Base-by-base conservation (phyloP, 2,329 filamentous ascomycete genomes). In the Tolypocladium cylindrosporum region DNA sequence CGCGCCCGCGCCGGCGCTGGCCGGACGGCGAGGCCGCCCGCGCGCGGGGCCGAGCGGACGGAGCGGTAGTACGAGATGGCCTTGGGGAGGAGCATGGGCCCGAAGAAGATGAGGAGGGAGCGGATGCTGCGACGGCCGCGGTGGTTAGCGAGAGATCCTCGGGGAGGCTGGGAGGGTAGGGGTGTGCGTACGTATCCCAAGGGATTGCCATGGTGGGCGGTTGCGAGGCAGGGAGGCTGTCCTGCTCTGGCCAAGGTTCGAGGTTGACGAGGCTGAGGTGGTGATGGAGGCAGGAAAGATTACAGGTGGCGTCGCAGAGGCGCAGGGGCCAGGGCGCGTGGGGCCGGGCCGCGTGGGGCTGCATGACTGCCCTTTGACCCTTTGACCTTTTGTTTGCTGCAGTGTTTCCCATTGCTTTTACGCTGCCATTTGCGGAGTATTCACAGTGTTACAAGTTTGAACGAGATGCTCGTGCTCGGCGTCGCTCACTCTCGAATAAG, bases 61-160 rank as follows among this genome's bases (percentile, higher is more conserved):
- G 79, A 79, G 64, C 84, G 84, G 75, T 89, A 89, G 76, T 82
- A 85, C 60, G 76, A 72, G 58, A 91, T 75, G 58, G 79, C 78
- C 66, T 84, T 85, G 55, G 88, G 87, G 43, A 93, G 71, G 62
- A 92, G 75, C 62, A 90, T 77, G 39, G 90, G 89, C 3, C 86
- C 89, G 69, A 92, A 79, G 75, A 86, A 80, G 67, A 85, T 70
- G 66, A 79, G 69, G 62, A 85, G 74, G 65, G 80, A 79, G 63
- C 80, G 80, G 66, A 84, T 74, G 56, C 79, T 83, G 62, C 57
- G 54, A 57, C 61, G 8, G 62, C 21, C 11, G 31, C 21, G 57
- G 45, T 11, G 50, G 63, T 65, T 10, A 57, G 19, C 5, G 27
- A 5, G 36, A 4, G 8, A 13, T 41, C 24, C 6, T 27, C 39